Percentiles rank a stretch among this genome's conserved stretches.
Conservation (phyloP, 805 yeast genomes). For the Wickerhamiella allomyrinae region DNA sequence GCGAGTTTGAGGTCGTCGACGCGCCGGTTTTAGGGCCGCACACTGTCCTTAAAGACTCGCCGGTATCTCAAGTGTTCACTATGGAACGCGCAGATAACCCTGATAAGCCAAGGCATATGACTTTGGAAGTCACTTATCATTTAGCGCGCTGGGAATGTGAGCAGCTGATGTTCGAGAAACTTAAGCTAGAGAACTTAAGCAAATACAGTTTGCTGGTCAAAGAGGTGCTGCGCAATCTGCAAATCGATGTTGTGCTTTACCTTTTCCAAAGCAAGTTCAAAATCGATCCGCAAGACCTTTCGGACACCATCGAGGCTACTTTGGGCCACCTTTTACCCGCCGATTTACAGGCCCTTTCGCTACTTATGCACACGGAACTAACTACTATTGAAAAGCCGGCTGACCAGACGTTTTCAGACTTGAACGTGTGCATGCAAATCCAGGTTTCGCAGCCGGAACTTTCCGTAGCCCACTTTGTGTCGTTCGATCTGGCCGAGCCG, state of each 20-base stretch:
- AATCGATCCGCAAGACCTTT: conserved; percentile 3
- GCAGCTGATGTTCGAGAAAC: conserved; percentile 11
- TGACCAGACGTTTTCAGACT: conserved; percentile 2
- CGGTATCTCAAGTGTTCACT: conserved; percentile 46
- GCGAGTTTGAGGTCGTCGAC: conserved; percentile 22
- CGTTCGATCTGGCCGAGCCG: conserved; percentile 23
- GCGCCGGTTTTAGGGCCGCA: conserved; percentile 12
- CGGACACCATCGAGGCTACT: background rate
- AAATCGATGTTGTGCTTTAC: conserved; percentile 8
- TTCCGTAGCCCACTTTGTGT: conserved; percentile 45
- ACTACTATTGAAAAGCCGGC: background rate
- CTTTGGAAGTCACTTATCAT: conserved; percentile 12
- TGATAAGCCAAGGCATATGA: conserved; percentile 13
- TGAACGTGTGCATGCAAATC: conserved; percentile 28
- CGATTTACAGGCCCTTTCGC: conserved; percentile 8
- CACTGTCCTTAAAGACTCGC: conserved; percentile 56
- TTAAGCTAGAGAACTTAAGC: background rate
- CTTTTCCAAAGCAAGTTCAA: conserved; percentile 5
- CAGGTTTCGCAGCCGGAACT: conserved; percentile 50
- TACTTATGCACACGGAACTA: conserved; percentile 2
- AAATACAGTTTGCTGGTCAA: conserved; percentile 8
- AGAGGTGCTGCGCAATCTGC: conserved; percentile 5
- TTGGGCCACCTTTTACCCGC: background rate
- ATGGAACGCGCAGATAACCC: conserved; percentile 24
- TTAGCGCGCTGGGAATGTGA: conserved; percentile 13